phyloP scores from a whole-genome alignment of 345 rosid species.

The Eucalyptus sp. region DNA sequence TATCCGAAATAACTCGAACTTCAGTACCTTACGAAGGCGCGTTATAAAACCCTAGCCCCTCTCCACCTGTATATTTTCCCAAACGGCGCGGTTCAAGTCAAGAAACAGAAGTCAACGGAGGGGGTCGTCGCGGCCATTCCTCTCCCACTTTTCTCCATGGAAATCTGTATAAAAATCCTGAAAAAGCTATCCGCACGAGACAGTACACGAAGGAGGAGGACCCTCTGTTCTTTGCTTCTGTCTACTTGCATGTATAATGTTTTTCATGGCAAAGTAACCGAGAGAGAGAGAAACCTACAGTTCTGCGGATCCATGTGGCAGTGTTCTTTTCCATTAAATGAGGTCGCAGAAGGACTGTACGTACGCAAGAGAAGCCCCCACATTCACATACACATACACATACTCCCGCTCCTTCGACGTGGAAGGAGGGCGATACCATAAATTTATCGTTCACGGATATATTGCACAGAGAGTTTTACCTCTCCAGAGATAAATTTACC shows the following conservation, averaged over 20 bases:
- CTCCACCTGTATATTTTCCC: not conserved
- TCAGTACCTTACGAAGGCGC: not conserved
- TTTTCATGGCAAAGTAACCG: not conserved
- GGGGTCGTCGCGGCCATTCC: not conserved
- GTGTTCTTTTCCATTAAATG: not conserved
- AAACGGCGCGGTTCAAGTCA: not conserved
- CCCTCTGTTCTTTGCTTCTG: not conserved
- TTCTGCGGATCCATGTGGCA: not conserved
- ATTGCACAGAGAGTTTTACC: not conserved
- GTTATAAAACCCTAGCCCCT: not conserved
- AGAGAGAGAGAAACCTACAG: not conserved
- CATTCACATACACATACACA: not conserved
- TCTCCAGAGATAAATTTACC: not conserved
- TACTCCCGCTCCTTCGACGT: not conserved
- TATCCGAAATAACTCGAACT: not conserved
- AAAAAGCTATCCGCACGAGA: not conserved
- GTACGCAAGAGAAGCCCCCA: not conserved
- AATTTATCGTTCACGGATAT: not conserved
- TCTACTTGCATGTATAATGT: not conserved
- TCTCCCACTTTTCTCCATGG: not conserved
- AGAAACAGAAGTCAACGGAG: not conserved
- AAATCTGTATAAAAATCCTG: not conserved
- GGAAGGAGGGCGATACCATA: not conserved
- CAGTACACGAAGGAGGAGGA: not conserved
- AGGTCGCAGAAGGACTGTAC: not conserved